Evolutionary conservation across 2,329 filamentous ascomycete species (phyloP).

Genomic region (Acrodontium crateriforme): DNA sequence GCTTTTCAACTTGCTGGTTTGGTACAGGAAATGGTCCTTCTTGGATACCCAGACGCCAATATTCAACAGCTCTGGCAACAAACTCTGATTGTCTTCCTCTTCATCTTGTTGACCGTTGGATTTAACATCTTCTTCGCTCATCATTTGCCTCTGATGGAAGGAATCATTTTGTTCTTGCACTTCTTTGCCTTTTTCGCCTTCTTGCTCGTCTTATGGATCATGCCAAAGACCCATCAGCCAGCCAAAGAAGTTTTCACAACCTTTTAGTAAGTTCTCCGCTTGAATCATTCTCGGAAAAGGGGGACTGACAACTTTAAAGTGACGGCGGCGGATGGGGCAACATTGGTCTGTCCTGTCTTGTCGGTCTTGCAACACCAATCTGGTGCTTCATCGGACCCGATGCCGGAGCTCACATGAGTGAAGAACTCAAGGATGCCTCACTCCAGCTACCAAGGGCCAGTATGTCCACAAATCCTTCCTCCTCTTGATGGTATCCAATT

Average conservation of each 20-base stretch:
- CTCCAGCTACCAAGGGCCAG: conserved; percentile 30
- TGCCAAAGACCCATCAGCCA: conserved; percentile 17
- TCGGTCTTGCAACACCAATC: conserved; percentile 28
- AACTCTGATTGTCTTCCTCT: conserved; percentile 19
- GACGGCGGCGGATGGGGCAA: conserved; percentile 29
- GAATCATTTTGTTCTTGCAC: conserved; percentile 26
- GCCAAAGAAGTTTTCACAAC: conserved; percentile 19
- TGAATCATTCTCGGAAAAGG: neutral
- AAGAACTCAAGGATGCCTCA: conserved; percentile 25
- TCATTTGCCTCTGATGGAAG: conserved; percentile 22
- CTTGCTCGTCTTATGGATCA: conserved; percentile 25
- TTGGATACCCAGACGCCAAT: conserved; percentile 15
- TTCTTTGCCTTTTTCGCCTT: conserved; percentile 32
- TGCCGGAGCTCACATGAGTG: conserved; percentile 24
- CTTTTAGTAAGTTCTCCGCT: conserved; percentile 16
- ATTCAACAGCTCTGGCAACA: conserved; percentile 15
- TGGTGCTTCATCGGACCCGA: conserved; percentile 25
- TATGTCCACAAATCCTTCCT: no score
- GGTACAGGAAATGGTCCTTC: conserved; percentile 18
- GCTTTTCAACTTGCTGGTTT: conserved; percentile 17
- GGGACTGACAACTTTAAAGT: conserved; percentile 5
- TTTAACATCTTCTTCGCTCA: conserved; percentile 25
- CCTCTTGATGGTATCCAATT: no score
- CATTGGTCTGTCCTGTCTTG: conserved; percentile 27
- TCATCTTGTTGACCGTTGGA: conserved; percentile 17